A percentile compares a stretch with the other conserved stretches of the same genome.
These are phyloP conservation scores for Cucurbita pepo DNA, from an alignment of 306 rosid species.

Conservation along the genomic window DNA sequence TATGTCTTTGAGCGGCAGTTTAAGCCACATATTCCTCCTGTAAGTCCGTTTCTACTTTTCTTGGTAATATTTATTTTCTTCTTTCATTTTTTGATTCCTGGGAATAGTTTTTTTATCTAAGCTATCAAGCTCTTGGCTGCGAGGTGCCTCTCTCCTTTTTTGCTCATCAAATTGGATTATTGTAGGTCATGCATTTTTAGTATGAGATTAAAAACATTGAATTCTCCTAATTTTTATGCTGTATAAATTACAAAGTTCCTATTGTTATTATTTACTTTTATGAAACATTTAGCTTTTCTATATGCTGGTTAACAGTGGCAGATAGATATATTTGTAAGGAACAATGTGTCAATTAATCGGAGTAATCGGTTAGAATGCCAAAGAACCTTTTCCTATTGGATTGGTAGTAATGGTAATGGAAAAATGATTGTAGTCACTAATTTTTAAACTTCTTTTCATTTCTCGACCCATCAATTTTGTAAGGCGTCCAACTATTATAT, in stretches of 20 bases:
- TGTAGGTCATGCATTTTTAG: not conserved
- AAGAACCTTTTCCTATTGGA: not conserved
- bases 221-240: not conserved
- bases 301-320: not conserved
- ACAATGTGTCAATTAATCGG: not conserved
- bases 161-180: not conserved
- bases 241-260: not conserved
- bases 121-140: not conserved
- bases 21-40: constrained; percentile 32
- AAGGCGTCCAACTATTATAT: not conserved
- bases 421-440: not conserved
- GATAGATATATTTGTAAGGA: not conserved
- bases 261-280: not conserved
- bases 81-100: not conserved
- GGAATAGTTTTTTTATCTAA: not conserved
- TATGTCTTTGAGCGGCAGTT: constrained; percentile 86
- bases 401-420: not conserved
- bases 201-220: not conserved
- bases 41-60: constrained; percentile 15
- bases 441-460: not conserved
- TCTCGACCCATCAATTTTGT: not conserved
- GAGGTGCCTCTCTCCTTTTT: not conserved
- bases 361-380: not conserved
- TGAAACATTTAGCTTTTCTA: not conserved
- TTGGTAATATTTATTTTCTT: not conserved